Conservation (phyloP, 768 basidiomycete genomes). For the Pleurotus djamor region DNA sequence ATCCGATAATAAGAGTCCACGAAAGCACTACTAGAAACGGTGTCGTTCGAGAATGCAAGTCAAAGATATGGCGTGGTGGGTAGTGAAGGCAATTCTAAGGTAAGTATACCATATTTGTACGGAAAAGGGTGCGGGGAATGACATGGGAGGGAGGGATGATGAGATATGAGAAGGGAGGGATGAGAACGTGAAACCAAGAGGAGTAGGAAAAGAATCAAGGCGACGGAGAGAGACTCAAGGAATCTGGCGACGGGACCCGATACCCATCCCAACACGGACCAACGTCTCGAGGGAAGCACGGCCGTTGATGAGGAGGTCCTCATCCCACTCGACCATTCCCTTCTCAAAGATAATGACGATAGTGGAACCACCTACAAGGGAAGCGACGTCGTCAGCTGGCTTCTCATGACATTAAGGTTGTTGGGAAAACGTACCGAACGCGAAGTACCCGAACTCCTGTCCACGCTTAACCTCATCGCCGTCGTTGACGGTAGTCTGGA, state of each 20-base stretch:
- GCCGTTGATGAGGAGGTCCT: conserved; percentile 86
- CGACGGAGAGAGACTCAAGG: no score
- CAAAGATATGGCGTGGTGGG: no score
- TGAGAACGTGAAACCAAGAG: no score
- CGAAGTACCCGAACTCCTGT: conserved; percentile 93
- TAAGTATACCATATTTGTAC: no score
- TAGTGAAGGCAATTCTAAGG: no score
- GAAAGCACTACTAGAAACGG: no score
- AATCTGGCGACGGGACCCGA: conserved; percentile 44
- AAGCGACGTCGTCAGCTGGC: not conserved
- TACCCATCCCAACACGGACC: conserved; percentile 84
- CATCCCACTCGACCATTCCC: conserved; percentile 85
- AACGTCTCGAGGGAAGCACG: conserved; percentile 85
- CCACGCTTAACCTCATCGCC: conserved; percentile 80
- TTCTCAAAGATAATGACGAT: conserved; percentile 91
- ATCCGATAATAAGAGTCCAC: no score
- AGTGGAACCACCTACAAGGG: conserved; percentile 82
- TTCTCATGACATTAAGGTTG: conserved; percentile 3
- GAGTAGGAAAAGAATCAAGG: no score
- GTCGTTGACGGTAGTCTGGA: conserved; percentile 82
- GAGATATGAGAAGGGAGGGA: no score
- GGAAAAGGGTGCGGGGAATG: no score
- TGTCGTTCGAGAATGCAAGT: no score
- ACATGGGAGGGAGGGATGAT: no score
- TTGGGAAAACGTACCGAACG: conserved; percentile 82